Conservation (phyloP, 768 basidiomycete species). For the Terana coerulea region DNA sequence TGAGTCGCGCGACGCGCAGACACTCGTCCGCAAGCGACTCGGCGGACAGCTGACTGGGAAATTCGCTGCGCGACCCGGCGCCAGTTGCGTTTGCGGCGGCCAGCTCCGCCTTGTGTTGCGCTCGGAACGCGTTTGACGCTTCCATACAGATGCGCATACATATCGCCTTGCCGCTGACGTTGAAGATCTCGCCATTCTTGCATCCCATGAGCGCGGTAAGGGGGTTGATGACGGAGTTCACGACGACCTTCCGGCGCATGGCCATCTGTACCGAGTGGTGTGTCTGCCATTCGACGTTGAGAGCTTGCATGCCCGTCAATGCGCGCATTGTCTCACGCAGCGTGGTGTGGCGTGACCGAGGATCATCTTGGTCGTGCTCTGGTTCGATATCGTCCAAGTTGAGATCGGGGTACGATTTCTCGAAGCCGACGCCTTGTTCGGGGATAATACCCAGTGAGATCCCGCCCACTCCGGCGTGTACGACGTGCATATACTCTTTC, state of each 20-base stretch:
- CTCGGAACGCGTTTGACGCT: slow-evolving; percentile 59
- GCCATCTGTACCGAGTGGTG: slow-evolving; percentile 62
- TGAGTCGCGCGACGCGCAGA: slow-evolving; percentile 50
- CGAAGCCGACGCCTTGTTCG: slow-evolving; percentile 62
- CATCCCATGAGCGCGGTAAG: slow-evolving; percentile 80
- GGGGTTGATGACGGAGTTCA: slow-evolving; percentile 81
- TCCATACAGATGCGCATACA: slow-evolving; percentile 63
- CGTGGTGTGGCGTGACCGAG: slow-evolving; percentile 46
- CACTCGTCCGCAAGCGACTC: slow-evolving; percentile 53
- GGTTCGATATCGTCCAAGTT: slow-evolving; percentile 48
- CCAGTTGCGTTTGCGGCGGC: slow-evolving; percentile 19
- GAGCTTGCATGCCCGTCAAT: slow-evolving; percentile 49
- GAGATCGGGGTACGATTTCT: slow-evolving; percentile 42
- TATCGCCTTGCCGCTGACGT: slow-evolving; percentile 40
- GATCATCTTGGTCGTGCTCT: slow-evolving; percentile 28
- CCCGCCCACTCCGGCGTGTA: slow-evolving; percentile 67
- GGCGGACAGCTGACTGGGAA: slow-evolving; percentile 45
- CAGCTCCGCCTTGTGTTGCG: slow-evolving; percentile 34
- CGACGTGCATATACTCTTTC: slow-evolving; percentile 47
- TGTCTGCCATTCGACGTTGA: slow-evolving; percentile 63
- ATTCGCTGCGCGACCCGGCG: slow-evolving; percentile 19
- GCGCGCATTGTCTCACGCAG: slow-evolving; percentile 68
- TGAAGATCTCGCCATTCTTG: slow-evolving; percentile 72
- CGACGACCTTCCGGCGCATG: slow-evolving; percentile 77
- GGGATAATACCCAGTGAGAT: slow-evolving; percentile 80